These are phyloP conservation scores for Pichia manshurica DNA, from an alignment of 805 yeast genomes.

Conservation along the genomic window DNA sequence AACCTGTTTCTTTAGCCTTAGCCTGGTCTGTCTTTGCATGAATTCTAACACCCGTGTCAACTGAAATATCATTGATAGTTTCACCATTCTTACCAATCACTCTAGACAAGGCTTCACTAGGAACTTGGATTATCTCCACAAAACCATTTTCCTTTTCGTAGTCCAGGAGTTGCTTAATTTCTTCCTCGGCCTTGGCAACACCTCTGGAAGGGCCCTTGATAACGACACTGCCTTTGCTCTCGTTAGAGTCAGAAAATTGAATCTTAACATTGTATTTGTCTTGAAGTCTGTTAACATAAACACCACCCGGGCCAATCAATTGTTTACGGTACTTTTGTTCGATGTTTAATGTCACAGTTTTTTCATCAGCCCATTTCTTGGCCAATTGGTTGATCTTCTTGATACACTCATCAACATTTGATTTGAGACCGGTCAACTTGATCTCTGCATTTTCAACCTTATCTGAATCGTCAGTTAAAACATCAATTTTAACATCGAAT, in stretches of 20 bases:
- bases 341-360: slow-evolving; percentile 54
- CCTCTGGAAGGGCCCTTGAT: slow-evolving; percentile 89
- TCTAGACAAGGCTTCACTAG: slow-evolving; percentile 68
- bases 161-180: slow-evolving; percentile 72
- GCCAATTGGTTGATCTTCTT: slow-evolving; percentile 51
- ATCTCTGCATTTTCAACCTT: slow-evolving; percentile 41
- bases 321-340: slow-evolving; percentile 76
- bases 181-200: slow-evolving; percentile 77
- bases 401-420: slow-evolving; percentile 70
- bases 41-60: slow-evolving; percentile 58
- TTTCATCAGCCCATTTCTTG: slow-evolving; percentile 80
- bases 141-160: slow-evolving; percentile 86
- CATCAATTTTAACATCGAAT: slow-evolving; percentile 71
- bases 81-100: slow-evolving; percentile 90
- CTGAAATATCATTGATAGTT: slow-evolving; percentile 72
- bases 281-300: slow-evolving; percentile 75
- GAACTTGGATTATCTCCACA: slow-evolving; percentile 57
- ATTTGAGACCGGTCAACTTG: slow-evolving; percentile 68
- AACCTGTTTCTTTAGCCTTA: slow-evolving; percentile 39
- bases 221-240: slow-evolving; percentile 54
- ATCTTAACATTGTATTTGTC: slow-evolving; percentile 81
- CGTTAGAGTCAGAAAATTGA: slow-evolving; percentile 48
- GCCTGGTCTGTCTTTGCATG: slow-evolving; percentile 37
- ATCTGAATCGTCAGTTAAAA: slow-evolving; percentile 46
- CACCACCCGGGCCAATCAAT: slow-evolving; percentile 79